Percentiles rank a stretch among this genome's conserved stretches.
Evolutionary conservation across 371 early-diverging fungal genomes (phyloP).

Genomic region (Syncephalastrum racemosum): DNA sequence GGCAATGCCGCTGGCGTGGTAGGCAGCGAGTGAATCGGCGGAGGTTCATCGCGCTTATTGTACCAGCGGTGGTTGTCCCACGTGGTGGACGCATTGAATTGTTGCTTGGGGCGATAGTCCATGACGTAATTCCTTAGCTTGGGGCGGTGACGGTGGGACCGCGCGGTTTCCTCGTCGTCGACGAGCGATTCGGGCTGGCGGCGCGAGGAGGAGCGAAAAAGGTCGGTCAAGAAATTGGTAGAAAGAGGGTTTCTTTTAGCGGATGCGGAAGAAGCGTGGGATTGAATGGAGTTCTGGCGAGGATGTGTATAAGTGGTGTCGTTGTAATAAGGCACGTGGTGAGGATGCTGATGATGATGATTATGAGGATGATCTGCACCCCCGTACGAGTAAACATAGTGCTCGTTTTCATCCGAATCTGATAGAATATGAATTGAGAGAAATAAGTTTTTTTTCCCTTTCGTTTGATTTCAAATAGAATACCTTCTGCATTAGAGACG

Average conservation of each 20-base stretch:
- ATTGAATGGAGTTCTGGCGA: slow-evolving; percentile 27
- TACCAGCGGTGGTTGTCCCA: slow-evolving; percentile 16
- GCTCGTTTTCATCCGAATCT: slow-evolving; percentile 54
- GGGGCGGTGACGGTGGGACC: slow-evolving; percentile 16
- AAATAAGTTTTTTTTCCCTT: neutral
- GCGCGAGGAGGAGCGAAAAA: slow-evolving; percentile 9
- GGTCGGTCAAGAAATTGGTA: slow-evolving; percentile 13
- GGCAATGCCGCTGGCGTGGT: neutral
- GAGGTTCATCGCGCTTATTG: slow-evolving; percentile 6
- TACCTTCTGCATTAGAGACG: slow-evolving; percentile 43
- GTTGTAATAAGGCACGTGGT: no score
- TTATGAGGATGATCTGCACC: slow-evolving; percentile 14
- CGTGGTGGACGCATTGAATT: slow-evolving; percentile 7
- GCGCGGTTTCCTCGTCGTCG: slow-evolving; percentile 11
- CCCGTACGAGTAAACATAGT: slow-evolving; percentile 46
- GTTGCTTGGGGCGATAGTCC: slow-evolving; percentile 27
- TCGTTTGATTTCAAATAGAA: neutral
- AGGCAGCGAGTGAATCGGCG: neutral
- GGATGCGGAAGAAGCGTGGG: slow-evolving; percentile 9
- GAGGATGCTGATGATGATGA: neutral
- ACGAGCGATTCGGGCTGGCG: neutral
- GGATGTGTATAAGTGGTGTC: slow-evolving; percentile 13
- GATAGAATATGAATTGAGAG: neutral
- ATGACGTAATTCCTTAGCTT: slow-evolving; percentile 32
- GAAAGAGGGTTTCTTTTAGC: slow-evolving; percentile 3